Base-by-base conservation (phyloP, 805 yeast species). In the Schwanniomyces yamadae region DNA sequence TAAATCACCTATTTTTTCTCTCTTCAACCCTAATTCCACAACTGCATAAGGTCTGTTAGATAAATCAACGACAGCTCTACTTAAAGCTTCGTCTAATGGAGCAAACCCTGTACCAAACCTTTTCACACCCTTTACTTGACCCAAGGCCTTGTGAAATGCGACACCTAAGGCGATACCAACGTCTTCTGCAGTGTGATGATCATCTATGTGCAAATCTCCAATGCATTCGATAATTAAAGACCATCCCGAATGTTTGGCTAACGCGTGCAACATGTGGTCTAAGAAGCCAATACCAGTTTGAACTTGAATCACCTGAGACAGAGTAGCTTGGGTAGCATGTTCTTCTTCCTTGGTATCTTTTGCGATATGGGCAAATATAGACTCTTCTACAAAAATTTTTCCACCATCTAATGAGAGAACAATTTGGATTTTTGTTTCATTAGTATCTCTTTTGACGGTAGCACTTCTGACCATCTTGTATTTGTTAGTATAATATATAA, bases 201-300 rank as follows among this genome's bases (percentile, higher is more conserved):
- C 99, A 61, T 93, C 99, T 36, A 93, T 90, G 61, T 89, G 95
- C 49, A 89, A 68, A 59, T 93, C 99, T 29, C 99, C 99, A 40
- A 83, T 76, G 62, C 98, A 91, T 56, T 84, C 95, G 13, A 93
- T 75, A 22, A 86, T 70, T 39, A 93, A 57, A 9, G 96, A 86
- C 99, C 98, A 93, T 12, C 98, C 98, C 1, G 95, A 72, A 62
- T 93, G 99, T 55, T 93, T 93, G 25, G 98, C 96, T 50, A 93
- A 70, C 0, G 99, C 99, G 53, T 91, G 96, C 31, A 93, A 69
- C 99, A 93, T 93, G 62, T 93, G 99, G 66, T 93, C 98, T 40
- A 91, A 66, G 57, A 93, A 93, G 1, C 98, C 99, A 37, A 93
- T 77, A 35, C 99, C 99, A 0, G 98, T 84, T 52, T 86, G 84